phyloP scores from a whole-genome alignment of 208 protist genomes.

The Vickermania ingenoplastis region DNA sequence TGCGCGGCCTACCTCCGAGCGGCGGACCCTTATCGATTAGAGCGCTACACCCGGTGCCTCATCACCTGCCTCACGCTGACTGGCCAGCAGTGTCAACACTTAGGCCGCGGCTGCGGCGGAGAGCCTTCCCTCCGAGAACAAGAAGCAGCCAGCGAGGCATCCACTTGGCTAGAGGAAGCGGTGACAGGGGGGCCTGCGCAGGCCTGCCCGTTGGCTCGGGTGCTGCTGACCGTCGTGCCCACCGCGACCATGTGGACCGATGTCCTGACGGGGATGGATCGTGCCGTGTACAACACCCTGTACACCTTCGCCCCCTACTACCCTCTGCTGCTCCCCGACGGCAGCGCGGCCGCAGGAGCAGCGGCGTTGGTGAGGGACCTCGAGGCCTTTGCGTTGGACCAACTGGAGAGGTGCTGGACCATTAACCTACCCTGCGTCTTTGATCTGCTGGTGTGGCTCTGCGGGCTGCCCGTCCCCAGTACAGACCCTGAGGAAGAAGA shows the following conservation, averaged over 20 bases:
- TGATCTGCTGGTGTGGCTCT: slow-evolving; percentile 51
- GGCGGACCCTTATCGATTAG: neutral
- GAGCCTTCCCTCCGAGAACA: too few species aligned
- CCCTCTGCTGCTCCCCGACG: neutral
- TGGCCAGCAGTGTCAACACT: too few species aligned
- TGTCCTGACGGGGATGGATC: neutral
- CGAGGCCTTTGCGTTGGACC: slow-evolving; percentile 39
- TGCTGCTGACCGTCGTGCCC: neutral
- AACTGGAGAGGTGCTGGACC: slow-evolving; percentile 68
- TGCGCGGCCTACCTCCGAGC: neutral
- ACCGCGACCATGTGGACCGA: neutral
- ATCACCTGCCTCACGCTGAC: neutral
- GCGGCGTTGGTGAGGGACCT: slow-evolving; percentile 17
- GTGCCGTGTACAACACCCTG: neutral
- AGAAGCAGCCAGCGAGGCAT: too few species aligned
- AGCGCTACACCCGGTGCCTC: neutral
- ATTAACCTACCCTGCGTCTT: slow-evolving; percentile 62
- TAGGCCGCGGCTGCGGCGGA: too few species aligned
- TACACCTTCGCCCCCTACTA: neutral
- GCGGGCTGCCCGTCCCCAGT: slow-evolving; percentile 2
- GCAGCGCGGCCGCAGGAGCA: neutral
- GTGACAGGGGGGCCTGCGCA: too few species aligned
- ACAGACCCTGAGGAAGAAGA: slow-evolving; percentile 8
- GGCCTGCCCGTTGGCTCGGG: neutral
- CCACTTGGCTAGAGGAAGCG: too few species aligned